Percentiles rank a stretch among this genome's conserved stretches.
These are phyloP conservation scores for Eucalyptus globulus DNA, from an alignment of 345 rosid species.

Conservation along the genomic window DNA sequence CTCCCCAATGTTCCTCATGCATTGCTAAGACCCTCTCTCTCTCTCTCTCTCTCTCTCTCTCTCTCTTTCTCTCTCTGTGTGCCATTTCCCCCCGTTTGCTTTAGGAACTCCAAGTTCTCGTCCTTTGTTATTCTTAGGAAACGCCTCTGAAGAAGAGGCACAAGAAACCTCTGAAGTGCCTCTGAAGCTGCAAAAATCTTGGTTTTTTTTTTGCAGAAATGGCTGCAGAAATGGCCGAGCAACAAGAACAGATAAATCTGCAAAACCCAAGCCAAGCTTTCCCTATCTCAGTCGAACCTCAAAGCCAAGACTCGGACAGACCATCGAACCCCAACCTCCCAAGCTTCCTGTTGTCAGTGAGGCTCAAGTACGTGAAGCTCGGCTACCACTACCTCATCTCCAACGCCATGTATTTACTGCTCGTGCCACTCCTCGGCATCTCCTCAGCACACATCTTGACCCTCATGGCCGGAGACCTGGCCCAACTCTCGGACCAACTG, in stretches of 20 bases:
- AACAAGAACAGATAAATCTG: not conserved
- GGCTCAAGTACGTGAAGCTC: conserved; percentile 20
- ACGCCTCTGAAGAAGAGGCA: not conserved
- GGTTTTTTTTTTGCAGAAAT: not conserved
- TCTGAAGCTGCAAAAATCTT: not conserved
- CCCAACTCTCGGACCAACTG: not conserved
- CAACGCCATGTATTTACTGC: conserved; percentile 9
- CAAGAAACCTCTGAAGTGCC: not conserved
- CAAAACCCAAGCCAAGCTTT: not conserved
- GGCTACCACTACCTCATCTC: conserved; percentile 23
- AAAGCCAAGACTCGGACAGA: not conserved
- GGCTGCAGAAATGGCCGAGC: not conserved
- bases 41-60: not conserved
- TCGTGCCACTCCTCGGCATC: not conserved
- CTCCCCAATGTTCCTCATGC: not conserved
- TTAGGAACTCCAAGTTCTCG: not conserved
- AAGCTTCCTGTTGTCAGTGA: conserved; percentile 1
- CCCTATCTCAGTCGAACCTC: not conserved
- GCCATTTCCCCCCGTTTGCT: not conserved
- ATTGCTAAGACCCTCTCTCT: not conserved
- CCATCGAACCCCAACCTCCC: not conserved
- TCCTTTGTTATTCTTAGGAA: not conserved
- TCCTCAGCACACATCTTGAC: not conserved
- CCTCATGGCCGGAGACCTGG: not conserved
- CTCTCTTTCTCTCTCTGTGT: not conserved